These are phyloP conservation scores for Tylopilus vinaceipallidus DNA, from an alignment of 768 basidiomycete genomes.

Conservation along the genomic window DNA sequence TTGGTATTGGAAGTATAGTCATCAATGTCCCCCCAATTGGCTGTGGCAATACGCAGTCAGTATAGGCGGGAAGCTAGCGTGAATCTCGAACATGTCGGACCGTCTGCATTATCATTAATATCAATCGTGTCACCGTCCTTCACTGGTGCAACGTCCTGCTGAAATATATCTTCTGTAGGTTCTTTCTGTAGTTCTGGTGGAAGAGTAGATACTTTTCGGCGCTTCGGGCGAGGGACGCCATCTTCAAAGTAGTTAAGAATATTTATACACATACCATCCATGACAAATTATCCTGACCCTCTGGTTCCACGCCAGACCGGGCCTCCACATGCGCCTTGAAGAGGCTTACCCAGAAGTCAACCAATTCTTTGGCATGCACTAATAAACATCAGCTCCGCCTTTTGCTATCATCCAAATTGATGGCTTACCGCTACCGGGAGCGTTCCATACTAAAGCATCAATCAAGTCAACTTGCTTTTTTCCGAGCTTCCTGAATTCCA, in stretches of 20 bases:
- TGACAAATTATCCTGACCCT: constrained; percentile 12
- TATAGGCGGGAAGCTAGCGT: constrained; percentile 1
- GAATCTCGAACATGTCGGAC: constrained; percentile 13
- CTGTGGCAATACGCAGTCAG: constrained; percentile 19
- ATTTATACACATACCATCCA: not conserved
- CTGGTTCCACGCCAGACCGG: constrained; percentile 36
- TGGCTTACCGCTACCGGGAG: constrained; percentile 59
- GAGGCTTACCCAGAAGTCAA: constrained; percentile 72
- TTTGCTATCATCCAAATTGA: not conserved
- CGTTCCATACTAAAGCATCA: constrained; percentile 65
- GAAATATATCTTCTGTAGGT: not conserved
- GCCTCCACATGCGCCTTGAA: constrained; percentile 71
- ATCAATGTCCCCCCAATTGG: constrained; percentile 18
- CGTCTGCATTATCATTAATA: constrained; percentile 23
- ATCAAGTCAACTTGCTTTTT: constrained; percentile 53
- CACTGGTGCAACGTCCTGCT: constrained; percentile 1
- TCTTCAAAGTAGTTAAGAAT: constrained; percentile 29
- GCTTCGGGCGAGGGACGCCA: constrained; percentile 43
- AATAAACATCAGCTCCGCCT: constrained; percentile 4
- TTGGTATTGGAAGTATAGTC: constrained; percentile 16
- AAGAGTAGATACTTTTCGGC: constrained; percentile 37
- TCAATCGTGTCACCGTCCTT: constrained; percentile 17
- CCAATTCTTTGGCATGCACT: constrained; percentile 68
- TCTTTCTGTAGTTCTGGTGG: not conserved
- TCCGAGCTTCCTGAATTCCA: constrained; percentile 51